Evolutionary conservation across 805 yeast species (phyloP).

Genomic region (Sugiyamaella chiloensis): DNA sequence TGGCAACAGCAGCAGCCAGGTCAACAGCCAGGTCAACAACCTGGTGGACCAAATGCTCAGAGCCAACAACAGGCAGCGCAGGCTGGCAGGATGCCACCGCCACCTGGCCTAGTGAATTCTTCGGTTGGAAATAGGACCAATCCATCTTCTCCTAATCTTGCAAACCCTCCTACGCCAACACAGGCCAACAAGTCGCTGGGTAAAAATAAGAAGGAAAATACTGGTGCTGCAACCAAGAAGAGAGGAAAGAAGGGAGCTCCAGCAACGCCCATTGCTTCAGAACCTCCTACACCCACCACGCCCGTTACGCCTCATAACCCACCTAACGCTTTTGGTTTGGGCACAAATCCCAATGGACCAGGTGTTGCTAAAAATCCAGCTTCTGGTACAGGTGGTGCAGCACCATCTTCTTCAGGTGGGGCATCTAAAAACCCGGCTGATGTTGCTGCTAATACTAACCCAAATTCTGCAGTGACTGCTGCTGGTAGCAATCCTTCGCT

Average conservation of each 20-base stretch:
- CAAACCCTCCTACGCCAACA: slow-evolving; percentile 25
- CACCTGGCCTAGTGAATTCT: slow-evolving; percentile 22
- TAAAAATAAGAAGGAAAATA: slow-evolving; percentile 25
- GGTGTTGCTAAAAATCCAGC: background rate
- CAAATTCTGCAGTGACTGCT: background rate
- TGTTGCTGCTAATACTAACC: slow-evolving; percentile 3
- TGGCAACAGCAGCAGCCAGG: slow-evolving; percentile 21
- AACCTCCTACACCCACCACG: slow-evolving; percentile 43
- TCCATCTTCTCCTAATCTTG: slow-evolving; percentile 26
- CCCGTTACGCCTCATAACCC: slow-evolving; percentile 40
- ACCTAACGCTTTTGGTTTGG: slow-evolving; percentile 20
- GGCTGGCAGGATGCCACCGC: slow-evolving; percentile 27
- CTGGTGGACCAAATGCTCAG: slow-evolving; percentile 7
- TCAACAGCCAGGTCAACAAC: slow-evolving; percentile 18
- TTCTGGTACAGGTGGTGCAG: slow-evolving; percentile 3
- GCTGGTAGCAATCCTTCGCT: slow-evolving; percentile 12
- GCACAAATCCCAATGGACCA: slow-evolving; percentile 7
- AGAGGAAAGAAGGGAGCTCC: slow-evolving; percentile 27
- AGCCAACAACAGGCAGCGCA: slow-evolving; percentile 13
- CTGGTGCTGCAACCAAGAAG: slow-evolving; percentile 19
- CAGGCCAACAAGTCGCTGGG: slow-evolving; percentile 21
- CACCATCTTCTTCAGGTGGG: slow-evolving; percentile 5
- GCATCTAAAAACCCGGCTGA: slow-evolving; percentile 7
- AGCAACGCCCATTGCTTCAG: slow-evolving; percentile 33
- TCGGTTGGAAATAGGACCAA: slow-evolving; percentile 24